These are phyloP conservation scores for Amylocarpus encephaloides DNA, from an alignment of 2,329 filamentous ascomycete species.

Conservation along the genomic window DNA sequence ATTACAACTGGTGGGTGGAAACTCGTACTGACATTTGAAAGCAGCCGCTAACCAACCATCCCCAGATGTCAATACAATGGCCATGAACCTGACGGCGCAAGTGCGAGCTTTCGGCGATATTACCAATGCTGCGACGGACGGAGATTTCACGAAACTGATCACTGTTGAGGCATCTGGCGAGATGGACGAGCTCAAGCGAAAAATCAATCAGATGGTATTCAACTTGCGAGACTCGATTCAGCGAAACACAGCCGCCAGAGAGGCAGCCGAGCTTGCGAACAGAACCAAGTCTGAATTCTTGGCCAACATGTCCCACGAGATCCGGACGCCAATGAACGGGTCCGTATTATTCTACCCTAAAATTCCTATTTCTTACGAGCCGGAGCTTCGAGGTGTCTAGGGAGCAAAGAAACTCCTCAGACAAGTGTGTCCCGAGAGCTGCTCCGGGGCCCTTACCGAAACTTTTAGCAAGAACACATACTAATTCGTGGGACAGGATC, in stretches of 20 bases:
- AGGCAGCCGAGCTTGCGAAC: conserved; percentile 93
- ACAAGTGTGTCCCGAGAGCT: no score
- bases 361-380: not conserved
- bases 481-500: conserved; percentile 19
- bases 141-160: conserved; percentile 94
- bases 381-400: no score
- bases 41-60: conserved; percentile 4
- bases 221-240: conserved; percentile 94
- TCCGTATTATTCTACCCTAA: no score
- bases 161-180: conserved; percentile 96
- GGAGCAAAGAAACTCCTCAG: no score
- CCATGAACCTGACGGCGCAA: conserved; percentile 79
- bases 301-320: conserved; percentile 98
- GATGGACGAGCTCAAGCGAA: conserved; percentile 98
- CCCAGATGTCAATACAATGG: conserved; percentile 33
- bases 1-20: conserved; percentile 69
- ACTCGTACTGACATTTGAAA: no score
- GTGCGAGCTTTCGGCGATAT: conserved; percentile 97
- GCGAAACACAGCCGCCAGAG: conserved; percentile 89
- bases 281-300: conserved; percentile 98
- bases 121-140: conserved; percentile 93
- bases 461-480: no score
- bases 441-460: no score
- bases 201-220: conserved; percentile 99
- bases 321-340: conserved; percentile 74